phyloP scores from a whole-genome alignment of 1,284 basidiomycete genomes.

The Ganoderma meredithae region DNA sequence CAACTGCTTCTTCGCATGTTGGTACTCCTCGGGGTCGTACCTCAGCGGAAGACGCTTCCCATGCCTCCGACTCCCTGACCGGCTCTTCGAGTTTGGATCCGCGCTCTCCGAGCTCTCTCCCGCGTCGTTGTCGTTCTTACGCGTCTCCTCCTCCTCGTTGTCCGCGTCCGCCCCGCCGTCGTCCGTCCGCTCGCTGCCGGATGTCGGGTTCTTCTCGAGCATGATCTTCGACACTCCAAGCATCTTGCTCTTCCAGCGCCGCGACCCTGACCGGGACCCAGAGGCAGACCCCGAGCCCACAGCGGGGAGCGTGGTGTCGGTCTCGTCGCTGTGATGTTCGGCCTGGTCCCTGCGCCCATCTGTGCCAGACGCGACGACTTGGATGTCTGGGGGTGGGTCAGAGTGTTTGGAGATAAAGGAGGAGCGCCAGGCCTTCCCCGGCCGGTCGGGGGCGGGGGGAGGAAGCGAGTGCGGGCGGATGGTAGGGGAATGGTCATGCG shows the following conservation, averaged over 20 bases:
- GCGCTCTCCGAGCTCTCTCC: not conserved
- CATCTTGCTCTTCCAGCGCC: slow-evolving; percentile 6
- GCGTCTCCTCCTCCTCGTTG: slow-evolving; percentile 4
- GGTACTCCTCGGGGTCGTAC: slow-evolving; percentile 80
- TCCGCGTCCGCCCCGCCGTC: slow-evolving; percentile 10
- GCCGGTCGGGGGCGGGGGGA: not conserved
- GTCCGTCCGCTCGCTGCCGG: not conserved
- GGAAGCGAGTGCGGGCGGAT: not conserved
- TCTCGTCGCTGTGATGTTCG: slow-evolving; percentile 9
- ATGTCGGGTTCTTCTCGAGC: slow-evolving; percentile 1
- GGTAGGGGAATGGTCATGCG: not conserved
- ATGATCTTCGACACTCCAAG: slow-evolving; percentile 18
- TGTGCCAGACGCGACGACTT: not conserved
- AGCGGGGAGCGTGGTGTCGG: slow-evolving; percentile 6
- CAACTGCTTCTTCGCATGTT: slow-evolving; percentile 82
- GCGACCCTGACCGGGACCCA: slow-evolving; percentile 11
- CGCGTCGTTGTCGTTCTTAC: not conserved
- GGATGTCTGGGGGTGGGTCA: not conserved
- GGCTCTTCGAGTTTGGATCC: not conserved
- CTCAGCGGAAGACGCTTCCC: slow-evolving; percentile 8
- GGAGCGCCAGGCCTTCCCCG: slow-evolving; percentile 4
- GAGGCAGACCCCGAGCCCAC: not conserved
- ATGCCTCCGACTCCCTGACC: not conserved
- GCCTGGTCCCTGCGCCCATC: not conserved
- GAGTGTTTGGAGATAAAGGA: slow-evolving; percentile 4